Evolutionary conservation across 225 moss, liverwort and hornwort genomes (phyloP).

Genomic region (Straminergon stramineum): DNA sequence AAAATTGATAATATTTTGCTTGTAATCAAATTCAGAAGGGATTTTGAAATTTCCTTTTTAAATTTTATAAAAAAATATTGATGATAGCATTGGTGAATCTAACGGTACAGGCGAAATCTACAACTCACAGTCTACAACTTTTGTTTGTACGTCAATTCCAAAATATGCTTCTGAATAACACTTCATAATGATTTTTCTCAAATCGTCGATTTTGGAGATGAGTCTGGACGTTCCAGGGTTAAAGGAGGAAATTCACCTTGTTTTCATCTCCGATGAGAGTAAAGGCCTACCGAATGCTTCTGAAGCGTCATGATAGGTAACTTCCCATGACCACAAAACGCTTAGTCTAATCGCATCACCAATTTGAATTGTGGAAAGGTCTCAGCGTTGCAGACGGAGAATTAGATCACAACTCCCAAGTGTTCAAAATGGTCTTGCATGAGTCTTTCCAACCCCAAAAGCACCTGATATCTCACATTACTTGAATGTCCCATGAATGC

Average conservation of each 20-base stretch:
- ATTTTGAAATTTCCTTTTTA: no score
- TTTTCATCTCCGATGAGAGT: background rate
- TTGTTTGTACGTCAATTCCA: no score
- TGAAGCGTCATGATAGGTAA: background rate
- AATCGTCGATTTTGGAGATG: no score
- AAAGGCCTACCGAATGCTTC: background rate
- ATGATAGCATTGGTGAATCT: no score
- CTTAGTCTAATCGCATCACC: background rate
- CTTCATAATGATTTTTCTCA: no score
- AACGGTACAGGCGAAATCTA: no score
- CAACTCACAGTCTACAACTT: no score
- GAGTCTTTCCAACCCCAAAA: background rate
- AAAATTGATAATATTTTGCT: no score
- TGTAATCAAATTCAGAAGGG: no score
- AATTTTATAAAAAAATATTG: no score
- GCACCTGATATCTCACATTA: background rate
- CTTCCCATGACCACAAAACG: background rate
- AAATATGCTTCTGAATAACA: no score
- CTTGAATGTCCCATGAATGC: background rate
- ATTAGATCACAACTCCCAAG: background rate
- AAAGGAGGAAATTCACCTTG: background rate
- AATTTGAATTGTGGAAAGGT: background rate
- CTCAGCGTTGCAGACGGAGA: background rate
- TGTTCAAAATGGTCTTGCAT: background rate
- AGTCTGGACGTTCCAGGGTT: no score